Base-by-base conservation (phyloP, 805 yeast genomes). In the Komagataella pastoris region DNA sequence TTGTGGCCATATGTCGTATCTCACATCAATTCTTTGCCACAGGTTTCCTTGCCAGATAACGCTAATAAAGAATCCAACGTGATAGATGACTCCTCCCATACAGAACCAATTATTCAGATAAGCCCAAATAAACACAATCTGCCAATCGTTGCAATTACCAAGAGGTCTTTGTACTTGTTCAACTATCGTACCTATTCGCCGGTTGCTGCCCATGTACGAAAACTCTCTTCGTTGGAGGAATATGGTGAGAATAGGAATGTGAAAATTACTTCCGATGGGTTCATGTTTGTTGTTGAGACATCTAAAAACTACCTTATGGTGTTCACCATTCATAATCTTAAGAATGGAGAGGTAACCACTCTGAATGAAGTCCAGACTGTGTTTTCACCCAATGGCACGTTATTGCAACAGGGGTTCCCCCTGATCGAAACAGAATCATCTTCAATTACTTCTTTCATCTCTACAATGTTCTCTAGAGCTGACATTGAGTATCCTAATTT, bases 171-270 rank as follows among this genome's bases (percentile, higher is more conserved):
- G 3, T 72, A 69, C 54, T 50, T 73, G 40, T 72, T 62, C 59
- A 69, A 73, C 52, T 65, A 67, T 19, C 57, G 61, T 54, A 75
- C 78, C 3, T 63, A 72, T 48, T 63, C 75, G 12, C 79, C 81
- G 1, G 62, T 79, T 3, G 72, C 76, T 7, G 69, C 70, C 2
- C 79, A 77, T 56, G 62, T 67, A 6, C 61, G 85, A 51, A 63
- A 75, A 0, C 57, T 58, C 19, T 65, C 67, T 18, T 75, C 81
- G 3, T 53, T 80, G 14, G 64, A 67, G 23, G 63, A 64, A 18
- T 74, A 73, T 63, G 86, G 86, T 1, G 52, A 57, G 7, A 80
- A 80, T 59, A 48, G 57, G 23, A 58, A 63, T 21, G 59, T 78
- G 7, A 59, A 60, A 46, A 61, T 73, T 43, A 65, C 75, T 1